Base-by-base conservation (phyloP, 768 basidiomycete genomes). In the Kwoniella pini region DNA sequence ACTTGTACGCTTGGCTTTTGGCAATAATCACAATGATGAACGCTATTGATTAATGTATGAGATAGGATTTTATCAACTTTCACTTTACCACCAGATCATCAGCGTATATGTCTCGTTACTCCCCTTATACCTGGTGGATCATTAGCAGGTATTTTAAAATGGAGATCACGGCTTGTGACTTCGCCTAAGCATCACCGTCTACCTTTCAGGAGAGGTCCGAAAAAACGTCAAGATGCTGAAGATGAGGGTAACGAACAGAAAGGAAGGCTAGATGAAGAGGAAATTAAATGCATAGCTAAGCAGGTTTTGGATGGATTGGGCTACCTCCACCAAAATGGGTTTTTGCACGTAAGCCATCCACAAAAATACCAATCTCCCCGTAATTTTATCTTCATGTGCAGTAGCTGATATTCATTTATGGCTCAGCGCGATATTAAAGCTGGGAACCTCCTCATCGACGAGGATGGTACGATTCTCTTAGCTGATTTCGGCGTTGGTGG, bases 351-450 rank as follows among this genome's bases (percentile, higher is more conserved):
- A 28, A 53, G 73, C 67, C 2, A 44, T 19, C n/a, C n/a, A n/a
- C n/a, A n/a, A n/a, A n/a, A n/a, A n/a, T n/a, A n/a, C n/a, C n/a
- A n/a, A n/a, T 13, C 6, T n/a, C 21, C 17, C 22, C 45, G 13
- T 12, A 26, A 15, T 26, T 26, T 51, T 9, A 6, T n/a, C 4
- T 24, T 26, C 15, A 4, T 24, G 9, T 48, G 9, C 65, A 90
- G 88, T 67, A 91, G 92, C 67, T 43, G 24, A 42, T 28, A 12
- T 9, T 42, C 28, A 1, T 13, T 92, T n/a, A 91, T 94, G 70
- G 88, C 91, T n/a, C 90, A 97, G 74, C 85, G 94, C 26, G 94
- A 97, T 72, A 78, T 97, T 70, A 97, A 97, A 79, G 91, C 91
- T 3, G 94, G 91, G 12, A 97, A 97, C 73, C 82, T 97, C 10